Conservation (phyloP, 257 asterid species). For the Asclepias syriaca region DNA sequence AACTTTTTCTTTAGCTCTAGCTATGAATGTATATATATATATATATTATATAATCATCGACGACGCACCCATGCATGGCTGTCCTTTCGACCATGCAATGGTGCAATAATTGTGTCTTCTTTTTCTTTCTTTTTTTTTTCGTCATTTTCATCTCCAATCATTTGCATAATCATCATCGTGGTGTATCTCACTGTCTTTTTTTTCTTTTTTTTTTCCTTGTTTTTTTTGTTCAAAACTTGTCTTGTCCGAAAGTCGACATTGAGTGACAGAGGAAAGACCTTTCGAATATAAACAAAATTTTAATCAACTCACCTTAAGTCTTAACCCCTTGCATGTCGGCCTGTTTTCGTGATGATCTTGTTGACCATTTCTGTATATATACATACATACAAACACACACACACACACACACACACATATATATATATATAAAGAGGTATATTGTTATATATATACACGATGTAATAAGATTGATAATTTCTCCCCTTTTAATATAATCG, state of each 20-base stretch:
- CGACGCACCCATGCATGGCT: neutral
- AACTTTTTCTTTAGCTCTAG: neutral
- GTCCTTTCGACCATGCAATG: neutral
- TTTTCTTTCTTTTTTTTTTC: too few relatives aligned
- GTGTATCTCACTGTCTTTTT: neutral
- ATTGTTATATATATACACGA: too few relatives aligned
- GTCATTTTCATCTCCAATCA: slow-evolving; percentile 12
- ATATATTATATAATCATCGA: too few relatives aligned
- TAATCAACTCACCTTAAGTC: too few relatives aligned
- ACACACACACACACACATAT: too few relatives aligned
- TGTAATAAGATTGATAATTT: too few relatives aligned
- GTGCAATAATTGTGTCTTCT: slow-evolving; percentile 9
- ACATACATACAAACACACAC: too few relatives aligned
- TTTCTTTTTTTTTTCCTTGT: neutral
- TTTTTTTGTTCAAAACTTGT: neutral
- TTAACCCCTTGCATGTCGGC: too few relatives aligned
- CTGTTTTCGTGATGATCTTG: slow-evolving; percentile 1
- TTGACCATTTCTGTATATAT: neutral
- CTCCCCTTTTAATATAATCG: too few relatives aligned
- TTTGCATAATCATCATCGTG: neutral
- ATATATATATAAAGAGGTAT: too few relatives aligned
- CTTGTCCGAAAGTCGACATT: slow-evolving; percentile 1
- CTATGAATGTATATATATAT: too few relatives aligned
- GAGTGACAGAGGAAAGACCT: neutral
- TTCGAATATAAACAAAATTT: neutral